Conservation (phyloP, 2,329 filamentous ascomycete species). For the Monosporascus sp. region DNA sequence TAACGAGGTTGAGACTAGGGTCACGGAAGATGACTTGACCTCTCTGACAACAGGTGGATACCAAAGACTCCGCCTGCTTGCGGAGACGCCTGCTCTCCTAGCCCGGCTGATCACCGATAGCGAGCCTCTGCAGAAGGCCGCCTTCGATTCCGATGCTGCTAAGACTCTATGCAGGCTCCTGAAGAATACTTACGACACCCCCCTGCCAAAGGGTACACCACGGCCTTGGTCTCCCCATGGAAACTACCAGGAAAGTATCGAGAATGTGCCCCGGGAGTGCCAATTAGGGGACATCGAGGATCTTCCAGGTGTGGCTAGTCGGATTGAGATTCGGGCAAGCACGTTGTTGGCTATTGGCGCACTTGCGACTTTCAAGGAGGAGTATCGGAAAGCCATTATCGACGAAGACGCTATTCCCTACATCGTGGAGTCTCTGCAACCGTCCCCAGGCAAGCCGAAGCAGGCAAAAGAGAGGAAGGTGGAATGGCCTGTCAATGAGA, state of each 20-base stretch:
- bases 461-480: constrained; percentile 33
- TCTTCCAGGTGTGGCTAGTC: constrained; percentile 57
- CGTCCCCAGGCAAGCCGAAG: constrained; percentile 48
- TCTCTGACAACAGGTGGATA: constrained; percentile 23
- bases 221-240: constrained; percentile 32
- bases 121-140: constrained; percentile 73
- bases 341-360: constrained; percentile 76
- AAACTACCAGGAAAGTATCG: constrained; percentile 23
- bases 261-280: constrained; percentile 31
- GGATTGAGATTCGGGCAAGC: constrained; percentile 69
- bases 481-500: constrained; percentile 26
- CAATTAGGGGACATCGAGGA: constrained; percentile 57
- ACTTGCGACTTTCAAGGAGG: constrained; percentile 73
- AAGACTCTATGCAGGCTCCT: constrained; percentile 42
- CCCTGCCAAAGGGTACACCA: constrained; percentile 25
- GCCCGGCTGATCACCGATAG: constrained; percentile 75
- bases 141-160: constrained; percentile 58
- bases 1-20: constrained; percentile 40
- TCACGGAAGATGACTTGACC: constrained; percentile 28
- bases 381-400: constrained; percentile 76
- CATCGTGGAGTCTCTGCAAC: constrained; percentile 72
- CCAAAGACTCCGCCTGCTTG: constrained; percentile 49
- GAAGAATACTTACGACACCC: constrained; percentile 45
- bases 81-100: constrained; percentile 69
- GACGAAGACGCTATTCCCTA: constrained; percentile 75